Percentiles rank a stretch among this genome's conserved stretches.
phyloP scores from a whole-genome alignment of 2,329 filamentous ascomycete genomes.

The Verticillium isaacii region DNA sequence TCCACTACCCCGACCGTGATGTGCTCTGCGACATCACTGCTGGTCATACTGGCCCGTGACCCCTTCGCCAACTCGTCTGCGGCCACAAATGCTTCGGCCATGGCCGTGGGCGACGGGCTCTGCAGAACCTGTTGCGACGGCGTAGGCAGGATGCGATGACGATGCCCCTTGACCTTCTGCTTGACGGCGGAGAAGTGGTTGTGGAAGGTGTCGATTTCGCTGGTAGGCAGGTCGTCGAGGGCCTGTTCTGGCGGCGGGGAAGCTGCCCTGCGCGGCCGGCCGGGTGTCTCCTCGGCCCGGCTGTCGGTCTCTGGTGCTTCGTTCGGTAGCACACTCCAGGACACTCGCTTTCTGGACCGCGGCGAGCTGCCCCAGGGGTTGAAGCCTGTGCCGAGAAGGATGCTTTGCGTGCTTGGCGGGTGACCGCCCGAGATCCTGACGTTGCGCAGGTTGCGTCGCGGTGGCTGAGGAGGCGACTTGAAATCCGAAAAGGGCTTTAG shows the following conservation, averaged over 20 bases:
- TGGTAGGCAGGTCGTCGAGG: slow-evolving; percentile 26
- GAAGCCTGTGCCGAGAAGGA: slow-evolving; percentile 13
- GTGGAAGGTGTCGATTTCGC: slow-evolving; percentile 32
- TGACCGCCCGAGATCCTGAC: slow-evolving; percentile 17
- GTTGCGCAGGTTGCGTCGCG: slow-evolving; percentile 4
- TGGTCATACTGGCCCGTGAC: slow-evolving; percentile 3
- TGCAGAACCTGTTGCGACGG: slow-evolving; percentile 34
- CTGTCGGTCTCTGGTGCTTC: slow-evolving; percentile 5
- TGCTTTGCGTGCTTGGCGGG: slow-evolving; percentile 26
- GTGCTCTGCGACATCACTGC: not conserved
- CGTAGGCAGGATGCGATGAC: slow-evolving; percentile 32
- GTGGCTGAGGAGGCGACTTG: slow-evolving; percentile 40
- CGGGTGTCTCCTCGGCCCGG: not conserved
- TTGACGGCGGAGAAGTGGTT: slow-evolving; percentile 44
- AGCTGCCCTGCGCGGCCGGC: slow-evolving; percentile 16
- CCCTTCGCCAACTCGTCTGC: slow-evolving; percentile 29
- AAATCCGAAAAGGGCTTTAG: slow-evolving; percentile 50
- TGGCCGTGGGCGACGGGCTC: slow-evolving; percentile 38
- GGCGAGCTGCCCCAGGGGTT: slow-evolving; percentile 1
- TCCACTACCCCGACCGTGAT: slow-evolving; percentile 2
- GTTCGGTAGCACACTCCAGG: slow-evolving; percentile 28
- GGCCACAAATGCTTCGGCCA: slow-evolving; percentile 44
- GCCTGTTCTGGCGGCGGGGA: slow-evolving; percentile 40
- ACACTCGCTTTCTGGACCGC: slow-evolving; percentile 25
- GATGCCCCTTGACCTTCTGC: slow-evolving; percentile 23